Evolutionary conservation across 176 grass and related monocot species (phyloP), one percentile per base, ranked within the genome.

Genomic region (Panicum miliaceum): DNA sequence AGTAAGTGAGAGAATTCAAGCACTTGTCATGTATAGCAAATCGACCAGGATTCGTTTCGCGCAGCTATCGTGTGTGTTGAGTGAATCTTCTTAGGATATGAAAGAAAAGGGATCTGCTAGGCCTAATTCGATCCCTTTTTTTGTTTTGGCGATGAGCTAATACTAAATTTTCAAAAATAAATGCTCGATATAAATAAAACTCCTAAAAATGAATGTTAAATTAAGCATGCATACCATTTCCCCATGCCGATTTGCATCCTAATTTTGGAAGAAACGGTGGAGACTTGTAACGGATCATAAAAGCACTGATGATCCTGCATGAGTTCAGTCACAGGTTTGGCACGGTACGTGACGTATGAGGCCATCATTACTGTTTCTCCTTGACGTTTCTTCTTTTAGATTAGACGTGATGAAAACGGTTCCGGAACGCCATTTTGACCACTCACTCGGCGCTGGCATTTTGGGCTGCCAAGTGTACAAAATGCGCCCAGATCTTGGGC

Each of bases 251-350:
- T 54, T 54, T 7, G 52, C 18, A 20, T 54, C 52, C 29, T 32
- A 32, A 32, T 32, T 32, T 32, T 32, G 29, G 29, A 53, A 53
- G 0, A 19, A 58, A 23, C 10, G 56, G 19, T 23, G 2, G 22
- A 23, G 8, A 13, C 11, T 6, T 52, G 29, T 45, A 70, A 82
- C 36, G 51, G 5, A 45, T 51, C 27, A 38, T 14, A 22, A 23
- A 37, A 32, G 29, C 29, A 58, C 14, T 65, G 25, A 50, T 65
- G 25, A 50, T 40, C 34, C 36, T 50, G 43, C 43, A 20, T 64
- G 69, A 66, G 15, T 14, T 66, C 58, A n/a, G n/a, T n/a, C n/a
- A 53, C 13, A 76, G 32, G 70, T 75, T 84, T 65, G 71, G 59
- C 71, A 84, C 46, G 12, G 46, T 48, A 48, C 71, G 4, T 53